Evolutionary conservation across 23 red algal species (phyloP), one percentile per base, ranked within the genome.

Genomic region (Rhodosorus marinus): DNA sequence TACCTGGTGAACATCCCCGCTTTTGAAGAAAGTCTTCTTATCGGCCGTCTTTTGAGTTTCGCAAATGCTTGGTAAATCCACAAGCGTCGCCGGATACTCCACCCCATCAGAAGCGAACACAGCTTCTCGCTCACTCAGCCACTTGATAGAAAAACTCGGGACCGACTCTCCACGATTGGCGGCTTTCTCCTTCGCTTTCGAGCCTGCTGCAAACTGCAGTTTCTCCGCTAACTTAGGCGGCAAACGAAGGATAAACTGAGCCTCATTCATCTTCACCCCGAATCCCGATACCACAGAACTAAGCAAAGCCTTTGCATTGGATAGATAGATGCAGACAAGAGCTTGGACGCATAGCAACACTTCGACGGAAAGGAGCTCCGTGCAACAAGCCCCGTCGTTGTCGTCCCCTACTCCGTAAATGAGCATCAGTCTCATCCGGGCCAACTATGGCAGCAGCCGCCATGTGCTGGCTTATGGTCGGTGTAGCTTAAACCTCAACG

Each of bases 241-340:
- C 20, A 92, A 67, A 34, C 83, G 73, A 35, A 92, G 33, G 30
- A 92, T 92, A 49, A 66, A 78, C 43, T 92, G 83, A 32, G 80
- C 43, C 62, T 92, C 83, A 54, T 92, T 69, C 63, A 92, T 84
- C n/a, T n/a, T n/a, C n/a, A n/a, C n/a, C n/a, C n/a, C n/a, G n/a
- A n/a, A n/a, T n/a, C n/a, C n/a, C n/a, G n/a, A n/a, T n/a, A n/a
- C n/a, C n/a, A n/a, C n/a, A n/a, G n/a, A n/a, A n/a, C n/a, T n/a
- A n/a, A n/a, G n/a, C n/a, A n/a, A n/a, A n/a, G n/a, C n/a, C n/a
- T n/a, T n/a, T n/a, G n/a, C n/a, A n/a, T n/a, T n/a, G n/a, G n/a
- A n/a, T n/a, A n/a, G n/a, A n/a, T n/a, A n/a, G n/a, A n/a, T n/a
- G n/a, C n/a, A n/a, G n/a, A n/a, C n/a, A n/a, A n/a, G n/a, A n/a